Conservation (phyloP, 257 asterid genomes). For the Buddleja alternifolia region DNA sequence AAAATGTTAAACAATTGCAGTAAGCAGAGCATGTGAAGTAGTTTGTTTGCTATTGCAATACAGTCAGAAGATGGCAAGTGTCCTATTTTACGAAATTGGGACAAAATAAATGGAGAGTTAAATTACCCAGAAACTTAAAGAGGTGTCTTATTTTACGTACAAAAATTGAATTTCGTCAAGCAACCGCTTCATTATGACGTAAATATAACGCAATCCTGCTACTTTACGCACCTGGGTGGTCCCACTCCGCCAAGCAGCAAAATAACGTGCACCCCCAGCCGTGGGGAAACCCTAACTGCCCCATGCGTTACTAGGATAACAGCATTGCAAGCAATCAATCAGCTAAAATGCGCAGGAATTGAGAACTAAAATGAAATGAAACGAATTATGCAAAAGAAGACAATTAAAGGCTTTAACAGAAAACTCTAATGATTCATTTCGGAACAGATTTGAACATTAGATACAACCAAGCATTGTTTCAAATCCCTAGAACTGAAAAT, state of each 20-base stretch:
- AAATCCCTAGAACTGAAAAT: conserved; percentile 25
- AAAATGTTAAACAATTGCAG: not conserved
- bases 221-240: not conserved
- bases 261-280: conserved; percentile 24
- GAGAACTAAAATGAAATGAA: not conserved
- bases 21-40: not conserved
- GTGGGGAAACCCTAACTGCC: conserved; percentile 27
- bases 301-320: conserved; percentile 1
- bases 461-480: conserved; percentile 26
- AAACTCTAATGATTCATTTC: conserved; percentile 30
- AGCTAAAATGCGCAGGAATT: not conserved
- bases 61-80: not conserved
- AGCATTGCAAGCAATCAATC: conserved; percentile 8
- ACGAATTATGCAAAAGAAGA: not conserved
- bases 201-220: not conserved
- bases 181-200: conserved; percentile 31
- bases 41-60: not conserved
- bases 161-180: not conserved
- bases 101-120: not conserved
- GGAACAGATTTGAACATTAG: conserved; percentile 2
- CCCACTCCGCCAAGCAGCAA: not conserved
- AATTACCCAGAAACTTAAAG: conserved; percentile 21
- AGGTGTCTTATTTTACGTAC: conserved; percentile 6
- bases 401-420: not conserved
- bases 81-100: not conserved